A percentile compares a stretch with the other conserved stretches of the same genome.
phyloP scores from a whole-genome alignment of 1,139 yeast species.

The Pichia sp. region DNA sequence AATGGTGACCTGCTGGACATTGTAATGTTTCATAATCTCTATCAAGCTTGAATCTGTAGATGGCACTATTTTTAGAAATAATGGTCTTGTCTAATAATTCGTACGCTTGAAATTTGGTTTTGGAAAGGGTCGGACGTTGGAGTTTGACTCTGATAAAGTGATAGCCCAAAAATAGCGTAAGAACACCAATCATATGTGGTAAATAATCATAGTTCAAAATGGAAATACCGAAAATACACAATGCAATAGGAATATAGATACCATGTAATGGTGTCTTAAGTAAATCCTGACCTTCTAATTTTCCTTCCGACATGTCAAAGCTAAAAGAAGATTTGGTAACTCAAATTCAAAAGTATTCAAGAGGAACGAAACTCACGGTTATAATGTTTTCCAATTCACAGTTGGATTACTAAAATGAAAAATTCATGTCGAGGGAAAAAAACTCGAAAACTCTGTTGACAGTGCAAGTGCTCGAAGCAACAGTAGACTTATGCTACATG shows the following conservation, averaged over 20 bases:
- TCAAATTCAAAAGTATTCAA: too few relatives aligned
- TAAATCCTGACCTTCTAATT: constrained; percentile 13
- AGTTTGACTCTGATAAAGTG: constrained; percentile 41
- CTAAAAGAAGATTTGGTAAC: too few relatives aligned
- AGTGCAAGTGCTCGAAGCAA: too few relatives aligned
- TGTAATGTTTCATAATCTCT: constrained; percentile 53
- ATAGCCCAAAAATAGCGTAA: constrained; percentile 36
- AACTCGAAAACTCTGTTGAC: too few relatives aligned
- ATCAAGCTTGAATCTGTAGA: constrained; percentile 59
- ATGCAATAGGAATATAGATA: constrained; percentile 56
- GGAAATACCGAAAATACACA: constrained; percentile 53
- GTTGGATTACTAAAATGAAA: too few relatives aligned
- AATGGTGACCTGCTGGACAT: constrained; percentile 67
- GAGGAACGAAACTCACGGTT: too few relatives aligned
- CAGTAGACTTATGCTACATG: too few relatives aligned
- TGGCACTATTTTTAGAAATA: constrained; percentile 59
- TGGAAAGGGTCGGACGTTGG: constrained; percentile 35
- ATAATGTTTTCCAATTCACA: too few relatives aligned
- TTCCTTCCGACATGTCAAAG: constrained; percentile 4
- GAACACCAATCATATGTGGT: constrained; percentile 41
- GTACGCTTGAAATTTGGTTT: constrained; percentile 53
- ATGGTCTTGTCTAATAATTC: constrained; percentile 68
- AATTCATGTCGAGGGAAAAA: too few relatives aligned
- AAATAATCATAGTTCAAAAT: constrained; percentile 45
- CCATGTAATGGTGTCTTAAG: constrained; percentile 47